A percentile compares a stretch with the other conserved stretches of the same genome.
phyloP scores from a whole-genome alignment of 192 early-diverging fungal genomes.

The Rhizophlyctis rosea region DNA sequence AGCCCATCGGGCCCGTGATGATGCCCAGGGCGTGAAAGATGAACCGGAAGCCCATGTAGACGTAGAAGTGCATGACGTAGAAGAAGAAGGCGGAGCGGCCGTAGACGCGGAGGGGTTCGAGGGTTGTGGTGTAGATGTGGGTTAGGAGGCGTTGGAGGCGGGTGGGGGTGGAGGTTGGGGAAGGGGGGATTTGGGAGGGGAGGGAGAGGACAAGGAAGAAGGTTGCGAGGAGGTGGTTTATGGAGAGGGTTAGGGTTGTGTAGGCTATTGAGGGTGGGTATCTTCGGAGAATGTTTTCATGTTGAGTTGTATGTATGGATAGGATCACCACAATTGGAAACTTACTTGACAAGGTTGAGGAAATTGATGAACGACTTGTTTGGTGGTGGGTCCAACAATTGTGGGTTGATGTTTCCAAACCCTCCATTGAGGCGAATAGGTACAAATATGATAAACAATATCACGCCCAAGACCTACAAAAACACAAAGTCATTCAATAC shows the following conservation, averaged over 20 bases:
- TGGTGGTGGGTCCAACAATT: slow-evolving; percentile 21
- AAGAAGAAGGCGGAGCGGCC: slow-evolving; percentile 31
- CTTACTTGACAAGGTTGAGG: slow-evolving; percentile 39
- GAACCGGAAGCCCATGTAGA: slow-evolving; percentile 7
- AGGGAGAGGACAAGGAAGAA: slow-evolving; percentile 21
- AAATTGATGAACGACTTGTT: slow-evolving; percentile 30
- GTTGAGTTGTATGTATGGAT: not conserved
- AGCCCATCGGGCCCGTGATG: slow-evolving; percentile 1
- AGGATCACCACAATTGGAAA: not conserved
- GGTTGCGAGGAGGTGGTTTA: slow-evolving; percentile 27
- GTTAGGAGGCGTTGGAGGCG: not conserved
- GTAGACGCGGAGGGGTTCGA: slow-evolving; percentile 22
- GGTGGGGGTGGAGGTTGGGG: not conserved
- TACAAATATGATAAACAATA: slow-evolving; percentile 28
- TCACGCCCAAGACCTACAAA: slow-evolving; percentile 13
- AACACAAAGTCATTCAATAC: not conserved
- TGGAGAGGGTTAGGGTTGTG: slow-evolving; percentile 24
- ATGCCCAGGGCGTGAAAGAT: slow-evolving; percentile 6
- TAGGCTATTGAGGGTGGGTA: slow-evolving; percentile 41
- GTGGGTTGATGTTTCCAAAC: slow-evolving; percentile 44
- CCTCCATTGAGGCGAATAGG: slow-evolving; percentile 23
- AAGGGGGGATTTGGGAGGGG: not conserved
- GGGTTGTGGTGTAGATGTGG: slow-evolving; percentile 2
- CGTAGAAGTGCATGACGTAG: slow-evolving; percentile 31
- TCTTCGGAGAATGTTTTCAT: slow-evolving; percentile 5